Evolutionary conservation across 805 yeast species (phyloP), one percentile per base, ranked within the genome.

Genomic region (Starmerella stellata): DNA sequence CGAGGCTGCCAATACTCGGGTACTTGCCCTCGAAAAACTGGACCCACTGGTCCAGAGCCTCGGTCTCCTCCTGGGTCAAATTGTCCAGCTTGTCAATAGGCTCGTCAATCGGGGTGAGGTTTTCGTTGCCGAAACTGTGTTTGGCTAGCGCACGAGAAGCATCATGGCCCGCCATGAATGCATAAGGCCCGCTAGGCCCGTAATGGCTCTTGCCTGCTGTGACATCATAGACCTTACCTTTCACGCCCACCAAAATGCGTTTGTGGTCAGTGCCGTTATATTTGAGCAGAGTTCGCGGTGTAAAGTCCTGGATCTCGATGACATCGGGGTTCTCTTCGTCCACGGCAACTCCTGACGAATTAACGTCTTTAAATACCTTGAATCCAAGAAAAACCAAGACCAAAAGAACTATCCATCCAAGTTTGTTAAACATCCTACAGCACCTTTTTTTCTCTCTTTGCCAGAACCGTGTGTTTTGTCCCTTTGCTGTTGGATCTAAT

Each of bases 161-260:
- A 60, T 87, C 96, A 48, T 80, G 77, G 1, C 96, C 96, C 1
- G 95, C 95, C 65, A 87, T 87, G 53, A 79, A 81, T 32, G 79
- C 74, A 59, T 87, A 87, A 0, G 95, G 93, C 0, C 95, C 95
- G 23, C 87, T 80, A 5, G 96, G 96, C 0, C 96, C 96, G 57
- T 87, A 87, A 55, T 87, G 85, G 35, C 70, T 69, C 46, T 85
- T 70, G 0, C 93, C 93, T 9, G 65, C 63, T 4, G 80, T 63
- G 17, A 82, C 93, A 52, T 87, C 95, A 52, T 69, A 87, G 2
- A 87, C 93, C 20, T 67, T 75, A 1, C 94, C 93, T 48, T 68
- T 72, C n/a, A 87, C 81, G 0, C 81, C 90, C 44, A 87, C 70
- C 52, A 75, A 78, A n/a, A 87, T 81, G 50, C 72, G 73, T 38